These are phyloP conservation scores for Ganoderma lucidum DNA, from an alignment of 1,284 basidiomycete genomes.

Conservation along the genomic window DNA sequence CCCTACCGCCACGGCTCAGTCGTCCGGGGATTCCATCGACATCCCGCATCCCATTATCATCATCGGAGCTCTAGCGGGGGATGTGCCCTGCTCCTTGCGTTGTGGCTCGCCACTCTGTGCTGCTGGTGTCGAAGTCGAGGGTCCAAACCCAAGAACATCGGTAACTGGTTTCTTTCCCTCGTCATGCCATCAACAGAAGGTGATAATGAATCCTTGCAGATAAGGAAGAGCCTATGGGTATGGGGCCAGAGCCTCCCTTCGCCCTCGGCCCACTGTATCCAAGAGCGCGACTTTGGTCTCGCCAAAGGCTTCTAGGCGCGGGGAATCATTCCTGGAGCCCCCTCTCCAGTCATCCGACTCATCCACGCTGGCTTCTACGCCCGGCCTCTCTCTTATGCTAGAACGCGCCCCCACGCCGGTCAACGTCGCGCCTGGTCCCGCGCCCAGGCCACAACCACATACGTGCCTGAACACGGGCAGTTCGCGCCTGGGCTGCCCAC, in stretches of 20 bases:
- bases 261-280: not conserved
- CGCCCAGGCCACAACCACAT: conserved; percentile 1
- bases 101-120: not conserved
- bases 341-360: not conserved
- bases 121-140: not conserved
- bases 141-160: not conserved
- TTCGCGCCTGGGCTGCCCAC: not conserved
- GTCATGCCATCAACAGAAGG: too few species aligned
- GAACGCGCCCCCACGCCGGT: not conserved
- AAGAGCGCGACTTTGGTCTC: conserved; percentile 3
- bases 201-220: not conserved
- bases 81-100: not conserved
- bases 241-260: conserved; percentile 5
- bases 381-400: not conserved
- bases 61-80: not conserved
- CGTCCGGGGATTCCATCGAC: not conserved
- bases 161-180: not conserved
- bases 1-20: not conserved
- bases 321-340: not conserved
- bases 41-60: not conserved
- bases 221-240: not conserved
- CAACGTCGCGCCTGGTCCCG: not conserved
- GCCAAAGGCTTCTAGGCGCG: not conserved
- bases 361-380: not conserved
- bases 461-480: not conserved